Evolutionary conservation across 768 basidiomycete genomes (phyloP), one percentile per base, ranked within the genome.

Genomic region (Trametes punicea): DNA sequence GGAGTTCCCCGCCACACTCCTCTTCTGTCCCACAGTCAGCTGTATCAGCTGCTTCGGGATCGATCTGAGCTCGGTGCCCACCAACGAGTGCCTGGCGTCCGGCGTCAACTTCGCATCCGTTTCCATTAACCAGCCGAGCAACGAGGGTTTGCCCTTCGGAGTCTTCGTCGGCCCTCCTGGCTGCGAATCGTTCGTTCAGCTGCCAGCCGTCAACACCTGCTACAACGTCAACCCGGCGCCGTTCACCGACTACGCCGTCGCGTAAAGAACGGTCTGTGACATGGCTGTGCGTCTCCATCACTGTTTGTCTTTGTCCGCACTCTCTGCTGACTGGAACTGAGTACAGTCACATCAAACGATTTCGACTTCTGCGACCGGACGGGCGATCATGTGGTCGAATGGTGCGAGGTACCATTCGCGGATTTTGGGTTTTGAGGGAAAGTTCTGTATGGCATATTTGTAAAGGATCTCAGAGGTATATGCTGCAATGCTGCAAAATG

Each of bases 121-220:
- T 13, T 18, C 31, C 20, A 53, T 53, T 9, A 20, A 33, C 51
- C 51, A 53, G 51, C 51, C 51, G 42, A 53, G 51, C 41, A 38
- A 45, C 42, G 51, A 34, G 42, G 51, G 51, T 33, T 23, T 53
- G 42, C 31, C 42, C 33, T 46, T 53, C 34, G 51, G 42, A 9
- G 51, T 53, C 29, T 46, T 44, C 51, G 23, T 23, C 6, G 33
- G 31, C 21, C 42, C 44, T 15, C 13, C 31, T 16, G 51, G 51
- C 27, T 53, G 51, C 51, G 11, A 15, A 33, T 33, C 42, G 16
- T 46, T 45, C 16, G 13, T 13, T 9, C 51, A 53, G 33, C n/a
- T 53, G 2, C 42, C 42, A 2, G 13, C 21, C 13, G 51, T 53
- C 13, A 53, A 53, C 51, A 46, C 51, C 2, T 53, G 51, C 44